These are phyloP conservation scores for Parmales sp. DNA, from an alignment of 108 stramenopile genomes.

Conservation along the genomic window DNA sequence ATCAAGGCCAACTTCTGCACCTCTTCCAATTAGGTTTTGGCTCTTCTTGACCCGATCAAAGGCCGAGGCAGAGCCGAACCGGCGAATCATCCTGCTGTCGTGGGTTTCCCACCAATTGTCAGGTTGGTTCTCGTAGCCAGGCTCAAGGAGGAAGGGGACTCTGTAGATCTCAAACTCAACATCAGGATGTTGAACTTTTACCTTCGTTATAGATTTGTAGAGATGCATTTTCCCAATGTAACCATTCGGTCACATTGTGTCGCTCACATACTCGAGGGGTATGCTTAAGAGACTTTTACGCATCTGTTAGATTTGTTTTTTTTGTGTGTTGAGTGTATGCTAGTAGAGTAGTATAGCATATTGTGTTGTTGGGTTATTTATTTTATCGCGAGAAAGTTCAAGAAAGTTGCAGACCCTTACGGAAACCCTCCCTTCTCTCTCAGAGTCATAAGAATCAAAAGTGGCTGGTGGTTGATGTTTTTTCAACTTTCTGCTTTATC, in stretches of 20 bases:
- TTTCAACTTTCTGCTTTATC: too few relatives aligned
- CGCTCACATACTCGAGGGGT: too few relatives aligned
- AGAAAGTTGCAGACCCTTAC: too few relatives aligned
- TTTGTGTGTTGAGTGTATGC: too few relatives aligned
- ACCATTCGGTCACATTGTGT: conserved; percentile 8
- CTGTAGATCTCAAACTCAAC: background rate
- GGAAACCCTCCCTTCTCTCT: too few relatives aligned
- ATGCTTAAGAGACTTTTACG: too few relatives aligned
- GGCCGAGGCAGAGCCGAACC: background rate
- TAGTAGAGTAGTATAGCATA: too few relatives aligned
- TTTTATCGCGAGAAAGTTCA: too few relatives aligned
- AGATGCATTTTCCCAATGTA: background rate
- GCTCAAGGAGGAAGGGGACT: background rate
- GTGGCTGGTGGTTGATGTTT: too few relatives aligned
- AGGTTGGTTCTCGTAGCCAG: background rate
- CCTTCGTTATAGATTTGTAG: background rate
- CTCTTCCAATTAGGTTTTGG: background rate
- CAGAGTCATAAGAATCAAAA: too few relatives aligned
- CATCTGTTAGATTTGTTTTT: too few relatives aligned
- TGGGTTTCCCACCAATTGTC: background rate
- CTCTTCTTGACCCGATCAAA: background rate
- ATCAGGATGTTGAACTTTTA: background rate
- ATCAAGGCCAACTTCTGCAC: background rate
- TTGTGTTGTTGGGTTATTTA: too few relatives aligned
- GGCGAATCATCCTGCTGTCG: background rate